These are phyloP conservation scores for Aspergillus tamarii DNA, from an alignment of 2,329 filamentous ascomycete genomes.

Conservation along the genomic window DNA sequence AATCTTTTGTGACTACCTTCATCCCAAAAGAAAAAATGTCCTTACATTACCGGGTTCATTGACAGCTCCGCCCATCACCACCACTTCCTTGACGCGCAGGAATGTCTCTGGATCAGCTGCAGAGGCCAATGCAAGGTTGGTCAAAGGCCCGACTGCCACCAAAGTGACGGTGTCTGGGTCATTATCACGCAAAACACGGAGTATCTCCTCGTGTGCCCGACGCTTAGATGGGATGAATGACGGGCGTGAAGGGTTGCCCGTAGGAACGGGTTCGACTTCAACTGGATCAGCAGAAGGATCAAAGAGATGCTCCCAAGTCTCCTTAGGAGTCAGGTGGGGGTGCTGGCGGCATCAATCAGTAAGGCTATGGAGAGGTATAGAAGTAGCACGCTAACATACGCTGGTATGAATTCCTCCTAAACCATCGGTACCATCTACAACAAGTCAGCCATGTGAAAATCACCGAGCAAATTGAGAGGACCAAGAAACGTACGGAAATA, in stretches of 20 bases:
- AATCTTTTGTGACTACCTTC: background rate
- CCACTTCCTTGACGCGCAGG: constrained; percentile 82
- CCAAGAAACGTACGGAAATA: constrained; percentile 72
- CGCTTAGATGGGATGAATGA: constrained; percentile 76
- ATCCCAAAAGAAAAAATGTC: background rate
- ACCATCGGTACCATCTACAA: constrained; percentile 72
- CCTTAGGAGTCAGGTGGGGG: constrained; percentile 72
- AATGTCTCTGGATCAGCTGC: constrained; percentile 88
- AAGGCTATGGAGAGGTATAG: background rate
- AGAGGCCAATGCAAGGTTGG: constrained; percentile 89
- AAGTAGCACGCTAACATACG: constrained; percentile 33
- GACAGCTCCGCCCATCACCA: constrained; percentile 93
- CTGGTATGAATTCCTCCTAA: constrained; percentile 71
- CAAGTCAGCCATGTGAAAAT: constrained; percentile 2
- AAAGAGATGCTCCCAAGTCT: constrained; percentile 75
- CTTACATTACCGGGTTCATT: constrained; percentile 78
- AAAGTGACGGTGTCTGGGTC: constrained; percentile 85
- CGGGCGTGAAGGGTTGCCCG: constrained; percentile 42
- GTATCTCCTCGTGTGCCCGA: constrained; percentile 81
- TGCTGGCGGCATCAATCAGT: constrained; percentile 52
- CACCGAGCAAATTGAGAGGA: constrained; percentile 34
- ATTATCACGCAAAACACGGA: constrained; percentile 81
- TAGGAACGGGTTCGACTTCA: constrained; percentile 52
- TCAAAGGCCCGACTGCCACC: constrained; percentile 85
- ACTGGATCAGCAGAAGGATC: constrained; percentile 47